Conservation (phyloP, 2,329 filamentous ascomycete species). For the Exophiala phaeomuriformis region DNA sequence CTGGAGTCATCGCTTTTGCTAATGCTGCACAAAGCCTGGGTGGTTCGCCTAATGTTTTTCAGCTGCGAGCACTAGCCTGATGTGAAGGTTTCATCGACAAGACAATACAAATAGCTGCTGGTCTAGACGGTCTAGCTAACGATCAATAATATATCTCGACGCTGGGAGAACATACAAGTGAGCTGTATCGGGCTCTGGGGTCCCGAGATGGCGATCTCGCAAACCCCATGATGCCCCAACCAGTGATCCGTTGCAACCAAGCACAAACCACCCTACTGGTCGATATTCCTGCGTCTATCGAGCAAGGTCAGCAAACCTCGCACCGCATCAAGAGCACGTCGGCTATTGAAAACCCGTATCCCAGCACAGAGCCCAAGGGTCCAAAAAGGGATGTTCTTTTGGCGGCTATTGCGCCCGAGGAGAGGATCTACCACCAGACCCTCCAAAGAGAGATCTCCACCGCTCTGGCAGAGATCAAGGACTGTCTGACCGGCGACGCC, state of each 20-base stretch:
- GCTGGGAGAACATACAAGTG: too few species aligned
- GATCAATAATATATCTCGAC: background rate
- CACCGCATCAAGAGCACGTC: slow-evolving; percentile 40
- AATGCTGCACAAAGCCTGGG: too few species aligned
- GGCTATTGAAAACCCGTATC: slow-evolving; percentile 43
- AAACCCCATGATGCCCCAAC: slow-evolving; percentile 2
- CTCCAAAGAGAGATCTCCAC: slow-evolving; percentile 31
- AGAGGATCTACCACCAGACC: slow-evolving; percentile 30
- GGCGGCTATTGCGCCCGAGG: slow-evolving; percentile 30
- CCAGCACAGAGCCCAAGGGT: slow-evolving; percentile 46
- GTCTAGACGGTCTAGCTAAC: background rate
- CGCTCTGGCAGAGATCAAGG: slow-evolving; percentile 34
- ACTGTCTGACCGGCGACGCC: slow-evolving; percentile 4
- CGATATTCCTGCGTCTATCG: slow-evolving; percentile 54
- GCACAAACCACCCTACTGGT: slow-evolving; percentile 44
- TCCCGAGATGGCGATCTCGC: background rate
- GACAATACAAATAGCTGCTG: background rate
- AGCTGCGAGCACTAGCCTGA: too few species aligned
- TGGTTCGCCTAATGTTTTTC: too few species aligned
- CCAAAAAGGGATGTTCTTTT: slow-evolving; percentile 38
- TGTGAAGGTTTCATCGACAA: too few species aligned
- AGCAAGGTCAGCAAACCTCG: slow-evolving; percentile 40
- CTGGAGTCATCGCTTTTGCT: too few species aligned
- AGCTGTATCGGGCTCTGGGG: background rate
- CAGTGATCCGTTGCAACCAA: slow-evolving; percentile 46